These are phyloP conservation scores for Fusarium sp. DNA, from an alignment of 2,329 filamentous ascomycete species.

Conservation along the genomic window DNA sequence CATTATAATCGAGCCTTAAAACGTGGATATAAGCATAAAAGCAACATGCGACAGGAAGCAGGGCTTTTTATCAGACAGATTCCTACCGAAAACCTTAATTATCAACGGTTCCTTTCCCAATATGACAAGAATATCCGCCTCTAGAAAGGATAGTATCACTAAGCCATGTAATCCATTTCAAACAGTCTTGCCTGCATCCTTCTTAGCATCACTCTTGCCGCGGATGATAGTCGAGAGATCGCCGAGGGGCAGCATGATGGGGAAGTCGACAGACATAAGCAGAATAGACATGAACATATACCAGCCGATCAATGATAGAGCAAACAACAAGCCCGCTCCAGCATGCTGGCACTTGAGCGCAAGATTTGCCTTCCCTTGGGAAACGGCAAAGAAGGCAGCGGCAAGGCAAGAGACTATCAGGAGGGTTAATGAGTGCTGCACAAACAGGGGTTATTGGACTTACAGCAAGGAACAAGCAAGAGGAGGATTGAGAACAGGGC, in stretches of 20 bases:
- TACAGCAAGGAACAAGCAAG: slow-evolving; percentile 61
- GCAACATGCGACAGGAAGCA: background rate
- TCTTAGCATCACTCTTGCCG: slow-evolving; percentile 22
- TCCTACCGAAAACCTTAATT: too few species aligned
- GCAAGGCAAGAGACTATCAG: slow-evolving; percentile 44
- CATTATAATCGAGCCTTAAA: background rate
- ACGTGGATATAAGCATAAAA: background rate
- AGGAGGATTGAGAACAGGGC: slow-evolving; percentile 69
- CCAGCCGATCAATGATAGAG: slow-evolving; percentile 56
- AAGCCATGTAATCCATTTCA: background rate
- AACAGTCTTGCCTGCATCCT: slow-evolving; percentile 16
- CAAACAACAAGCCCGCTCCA: slow-evolving; percentile 44
- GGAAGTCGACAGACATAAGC: slow-evolving; percentile 63
- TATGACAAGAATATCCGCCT: background rate
- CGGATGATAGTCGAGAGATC: slow-evolving; percentile 60
- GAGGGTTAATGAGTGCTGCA: background rate
- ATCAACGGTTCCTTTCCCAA: background rate
- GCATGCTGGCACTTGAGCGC: slow-evolving; percentile 44
- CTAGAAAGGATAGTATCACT: too few species aligned
- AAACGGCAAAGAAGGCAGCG: slow-evolving; percentile 47
- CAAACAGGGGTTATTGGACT: background rate
- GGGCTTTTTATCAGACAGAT: background rate
- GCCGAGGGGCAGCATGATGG: slow-evolving; percentile 61
- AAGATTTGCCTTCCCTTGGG: slow-evolving; percentile 24
- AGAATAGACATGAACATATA: slow-evolving; percentile 63